Evolutionary conservation across 768 basidiomycete genomes (phyloP).

Genomic region (Panus rudis): DNA sequence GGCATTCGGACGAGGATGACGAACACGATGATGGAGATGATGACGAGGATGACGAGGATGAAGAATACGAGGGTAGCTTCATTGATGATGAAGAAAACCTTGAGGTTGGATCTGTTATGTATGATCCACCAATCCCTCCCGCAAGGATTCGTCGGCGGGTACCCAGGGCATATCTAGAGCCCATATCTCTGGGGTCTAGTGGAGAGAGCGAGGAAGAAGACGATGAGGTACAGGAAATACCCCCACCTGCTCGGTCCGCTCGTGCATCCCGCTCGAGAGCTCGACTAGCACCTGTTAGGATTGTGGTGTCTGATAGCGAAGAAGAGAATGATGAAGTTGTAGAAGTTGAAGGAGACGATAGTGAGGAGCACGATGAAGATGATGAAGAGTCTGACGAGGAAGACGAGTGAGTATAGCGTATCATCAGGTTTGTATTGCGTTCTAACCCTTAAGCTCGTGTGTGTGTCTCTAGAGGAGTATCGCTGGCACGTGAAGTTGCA

Average conservation of each 20-base stretch:
- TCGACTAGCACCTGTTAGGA: background rate
- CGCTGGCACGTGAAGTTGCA: conserved; percentile 17
- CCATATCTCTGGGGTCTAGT: background rate
- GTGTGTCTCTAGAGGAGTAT: background rate
- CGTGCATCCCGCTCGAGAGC: background rate
- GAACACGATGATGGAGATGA: conserved; percentile 29
- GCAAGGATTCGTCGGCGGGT: background rate
- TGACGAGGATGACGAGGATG: conserved; percentile 22
- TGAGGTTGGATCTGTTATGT: background rate
- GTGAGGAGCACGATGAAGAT: background rate
- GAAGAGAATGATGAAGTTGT: conserved; percentile 8
- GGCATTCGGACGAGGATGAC: conserved; percentile 29
- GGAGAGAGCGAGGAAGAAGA: background rate
- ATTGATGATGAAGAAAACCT: conserved; percentile 41
- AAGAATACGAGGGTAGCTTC: conserved; percentile 47
- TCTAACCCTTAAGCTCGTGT: no score
- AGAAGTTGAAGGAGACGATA: background rate
- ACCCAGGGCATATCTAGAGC: background rate
- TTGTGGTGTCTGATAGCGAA: conserved; percentile 9
- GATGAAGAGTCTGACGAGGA: conserved; percentile 11
- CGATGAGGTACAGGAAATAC: background rate
- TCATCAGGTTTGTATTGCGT: no score
- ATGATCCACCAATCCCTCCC: no score
- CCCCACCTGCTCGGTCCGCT: background rate
- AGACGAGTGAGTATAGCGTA: no score